Base-by-base conservation (phyloP, 1,139 yeast genomes). In the Yamadazyma membranifaciens region DNA sequence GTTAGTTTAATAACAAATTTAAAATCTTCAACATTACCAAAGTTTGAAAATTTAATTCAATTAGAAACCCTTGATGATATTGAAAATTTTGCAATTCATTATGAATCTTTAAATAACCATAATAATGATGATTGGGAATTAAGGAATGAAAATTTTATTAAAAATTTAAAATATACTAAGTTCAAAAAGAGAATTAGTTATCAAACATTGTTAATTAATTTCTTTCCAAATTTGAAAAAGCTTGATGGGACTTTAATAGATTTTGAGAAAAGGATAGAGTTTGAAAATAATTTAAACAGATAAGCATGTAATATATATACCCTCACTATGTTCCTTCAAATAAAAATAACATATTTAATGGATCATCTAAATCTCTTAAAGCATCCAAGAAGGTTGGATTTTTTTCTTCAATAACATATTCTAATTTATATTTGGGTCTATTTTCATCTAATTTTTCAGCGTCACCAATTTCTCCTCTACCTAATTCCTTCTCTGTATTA, bases 321-420 rank as follows among this genome's bases (percentile, higher is more conserved):
- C n/a, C n/a, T n/a, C n/a, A n/a, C n/a, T n/a, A n/a, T 33, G 28
- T 33, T 22, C 24, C 12, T 22, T 20, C 86, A 63, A 92, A 92
- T 51, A 94, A 69, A 61, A 92, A 92, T 56, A 92, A 73, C 98
- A 91, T 92, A 61, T 88, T 87, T 60, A 92, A 73, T 13, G 98
- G 96, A 65, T 92, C 99, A 57, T 92, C 98, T 47, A 92, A 68
- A 60, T 92, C 98, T 60, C 98, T 80, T 38, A 92, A 60, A 1
- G 98, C 96, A 61, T 92, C 98, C 46, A 83, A 65, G 59, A 92
- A 92, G 12, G 96, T 82, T 33, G 99, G 98, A 60, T 92, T 94
- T 59, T 98, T 79, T 64, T 92, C 98, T 62, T 88, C 91, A 57
- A 92, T 85, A 46, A 92, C 81, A 55, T 87, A 88, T 57, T 92